Evolutionary conservation across 2,329 filamentous ascomycete genomes (phyloP), one percentile per base, ranked within the genome.

Genomic region (Trichophyton benhamiae): DNA sequence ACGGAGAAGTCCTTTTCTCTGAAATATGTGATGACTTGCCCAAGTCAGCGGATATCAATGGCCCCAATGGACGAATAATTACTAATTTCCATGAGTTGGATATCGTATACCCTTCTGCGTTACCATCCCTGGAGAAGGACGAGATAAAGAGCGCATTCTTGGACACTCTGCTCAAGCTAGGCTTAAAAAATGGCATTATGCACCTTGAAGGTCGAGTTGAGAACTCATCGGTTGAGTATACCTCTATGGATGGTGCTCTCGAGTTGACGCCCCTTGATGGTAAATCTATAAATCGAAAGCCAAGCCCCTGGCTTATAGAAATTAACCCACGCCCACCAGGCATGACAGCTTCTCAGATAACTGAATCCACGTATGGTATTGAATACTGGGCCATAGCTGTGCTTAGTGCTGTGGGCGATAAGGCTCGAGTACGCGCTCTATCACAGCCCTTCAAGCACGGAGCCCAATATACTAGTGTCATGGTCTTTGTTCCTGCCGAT

Each of bases 21-120:
- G 74, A 78, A 42, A 65, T 76, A 3, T 65, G 65, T 5, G 75
- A 78, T 59, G 71, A 77, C 53, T 73, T 75, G 58, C 75, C 76
- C 6, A 71, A 74, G 52, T 48, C 22, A 1, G 61, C 46, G 2
- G 59, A 59, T 38, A 55, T 25, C 1, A 61, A 58, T 11, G n/a
- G 15, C 7, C 17, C 30, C 1, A 42, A 17, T 13, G 20, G 7
- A 8, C 30, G 30, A 7, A 22, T 36, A 15, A 58, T 33, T 41
- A 42, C 25, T 25, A 48, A 59, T 25, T 59, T 59, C 27, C 57
- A 46, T 9, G 57, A 59, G 22, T 13, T 42, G 15, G 17, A 59
- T 1, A 48, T 15, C 11, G 42, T 59, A 48, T 59, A 33, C n/a
- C 57, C 57, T 8, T 42, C 57, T 11, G 27, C 17, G 11, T 33